Conservation (phyloP, 306 rosid genomes). For the Elaeagnus macrophylla region DNA sequence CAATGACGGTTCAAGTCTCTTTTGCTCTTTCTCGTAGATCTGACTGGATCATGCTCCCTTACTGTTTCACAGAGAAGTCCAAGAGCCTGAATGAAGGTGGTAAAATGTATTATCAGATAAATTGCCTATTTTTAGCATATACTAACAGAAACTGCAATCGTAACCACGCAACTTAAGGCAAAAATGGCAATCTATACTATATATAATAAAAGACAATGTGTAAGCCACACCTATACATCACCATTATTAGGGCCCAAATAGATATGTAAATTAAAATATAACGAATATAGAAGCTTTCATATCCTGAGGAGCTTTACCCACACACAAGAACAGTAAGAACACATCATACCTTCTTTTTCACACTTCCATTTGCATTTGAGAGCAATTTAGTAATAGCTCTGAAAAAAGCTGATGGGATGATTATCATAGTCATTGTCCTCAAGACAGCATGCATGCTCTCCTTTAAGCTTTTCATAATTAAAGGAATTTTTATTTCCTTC, state of each 20-base stretch:
- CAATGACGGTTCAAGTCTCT: conserved; percentile 32
- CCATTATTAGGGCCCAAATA: too few species aligned
- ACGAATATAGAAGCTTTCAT: too few species aligned
- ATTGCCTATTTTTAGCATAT: neutral
- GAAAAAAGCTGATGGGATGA: conserved; percentile 60
- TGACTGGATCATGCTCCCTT: conserved; percentile 28
- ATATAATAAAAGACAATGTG: too few species aligned
- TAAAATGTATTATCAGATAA: neutral
- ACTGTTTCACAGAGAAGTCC: conserved; percentile 62
- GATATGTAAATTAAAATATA: too few species aligned
- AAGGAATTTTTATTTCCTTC: conserved; percentile 36
- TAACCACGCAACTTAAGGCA: too few species aligned
- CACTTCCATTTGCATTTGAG: conserved; percentile 40
- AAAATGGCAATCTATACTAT: too few species aligned
- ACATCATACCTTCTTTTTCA: conserved; percentile 55
- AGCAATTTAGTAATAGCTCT: conserved; percentile 56
- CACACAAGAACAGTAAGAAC: too few species aligned
- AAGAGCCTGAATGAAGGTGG: conserved; percentile 61
- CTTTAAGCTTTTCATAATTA: conserved; percentile 51
- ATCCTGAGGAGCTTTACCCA: neutral
- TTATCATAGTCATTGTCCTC: conserved; percentile 36
- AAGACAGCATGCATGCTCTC: conserved; percentile 49
- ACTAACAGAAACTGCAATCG: neutral
- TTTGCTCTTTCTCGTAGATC: conserved; percentile 32
- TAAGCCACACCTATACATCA: too few species aligned